Percentiles rank a stretch among this genome's conserved stretches.
Evolutionary conservation across 257 asterid genomes (phyloP).

Genomic region (Handroanthus guayacan): DNA sequence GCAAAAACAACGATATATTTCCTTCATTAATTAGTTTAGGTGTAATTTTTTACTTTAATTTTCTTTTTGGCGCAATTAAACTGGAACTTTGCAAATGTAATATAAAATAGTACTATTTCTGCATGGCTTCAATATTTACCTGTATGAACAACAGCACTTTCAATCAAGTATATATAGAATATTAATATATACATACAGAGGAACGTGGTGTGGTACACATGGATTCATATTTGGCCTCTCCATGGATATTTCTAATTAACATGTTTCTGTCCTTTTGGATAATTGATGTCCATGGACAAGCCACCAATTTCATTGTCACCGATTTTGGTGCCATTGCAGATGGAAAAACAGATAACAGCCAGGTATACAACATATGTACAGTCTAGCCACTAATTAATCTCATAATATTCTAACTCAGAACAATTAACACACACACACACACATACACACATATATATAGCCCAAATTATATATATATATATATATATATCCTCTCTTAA

Average conservation of each 20-base stretch:
- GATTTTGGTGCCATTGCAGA: conserved; percentile 56
- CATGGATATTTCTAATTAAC: conserved; percentile 1
- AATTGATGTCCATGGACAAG: conserved; percentile 7
- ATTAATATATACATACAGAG: neutral
- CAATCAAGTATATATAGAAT: neutral
- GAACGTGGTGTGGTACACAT: neutral
- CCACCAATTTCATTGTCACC: conserved; percentile 34
- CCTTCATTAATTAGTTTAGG: neutral
- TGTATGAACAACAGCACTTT: neutral
- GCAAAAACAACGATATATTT: too few species aligned
- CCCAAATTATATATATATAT: too few species aligned
- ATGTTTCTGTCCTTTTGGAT: conserved; percentile 15
- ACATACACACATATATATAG: too few species aligned
- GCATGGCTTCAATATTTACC: neutral
- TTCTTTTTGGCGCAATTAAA: neutral
- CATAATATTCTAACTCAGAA: too few species aligned
- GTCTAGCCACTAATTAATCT: too few species aligned
- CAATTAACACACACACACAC: neutral
- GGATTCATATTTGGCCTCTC: conserved; percentile 6
- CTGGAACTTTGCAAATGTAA: too few species aligned
- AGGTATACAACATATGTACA: conserved; percentile 35
- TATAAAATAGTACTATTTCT: too few species aligned
- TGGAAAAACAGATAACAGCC: conserved; percentile 48
- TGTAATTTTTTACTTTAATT: neutral
- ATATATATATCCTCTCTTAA: neutral